Conservation (phyloP, 2,329 filamentous ascomycete species). For the Paradendryphiella salina region DNA sequence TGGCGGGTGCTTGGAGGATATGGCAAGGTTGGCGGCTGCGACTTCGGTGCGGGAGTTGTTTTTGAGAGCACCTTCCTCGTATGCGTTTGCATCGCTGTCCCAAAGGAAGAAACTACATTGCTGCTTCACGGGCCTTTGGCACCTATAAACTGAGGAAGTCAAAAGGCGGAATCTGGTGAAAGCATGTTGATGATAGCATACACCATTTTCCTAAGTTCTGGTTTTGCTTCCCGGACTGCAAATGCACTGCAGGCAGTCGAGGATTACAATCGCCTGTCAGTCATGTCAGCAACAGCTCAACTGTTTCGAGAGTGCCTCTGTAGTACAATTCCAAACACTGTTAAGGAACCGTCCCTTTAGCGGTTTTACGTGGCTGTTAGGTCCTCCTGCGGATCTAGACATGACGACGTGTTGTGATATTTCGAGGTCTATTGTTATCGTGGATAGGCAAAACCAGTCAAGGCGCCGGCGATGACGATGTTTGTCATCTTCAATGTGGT, state of each 20-base stretch:
- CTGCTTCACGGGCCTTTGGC: conserved; percentile 34
- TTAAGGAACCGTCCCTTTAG: conserved; percentile 27
- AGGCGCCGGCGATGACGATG: neutral
- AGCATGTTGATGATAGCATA: conserved; percentile 13
- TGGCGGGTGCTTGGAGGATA: conserved; percentile 22
- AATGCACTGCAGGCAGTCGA: conserved; percentile 57
- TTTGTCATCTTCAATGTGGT: too few species aligned
- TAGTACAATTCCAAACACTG: conserved; percentile 38
- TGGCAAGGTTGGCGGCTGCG: conserved; percentile 3
- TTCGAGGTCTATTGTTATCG: too few species aligned
- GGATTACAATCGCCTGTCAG: conserved; percentile 58
- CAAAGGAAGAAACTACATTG: conserved; percentile 63
- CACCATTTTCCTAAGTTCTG: conserved; percentile 60
- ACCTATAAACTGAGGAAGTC: neutral
- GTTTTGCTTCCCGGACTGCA: conserved; percentile 61
- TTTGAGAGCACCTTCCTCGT: conserved; percentile 54
- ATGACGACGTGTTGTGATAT: conserved; percentile 10
- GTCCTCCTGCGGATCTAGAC: conserved; percentile 21
- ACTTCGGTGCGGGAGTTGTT: conserved; percentile 55
- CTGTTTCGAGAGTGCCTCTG: neutral
- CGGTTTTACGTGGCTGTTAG: neutral
- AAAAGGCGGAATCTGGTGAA: neutral
- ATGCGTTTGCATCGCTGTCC: conserved; percentile 56
- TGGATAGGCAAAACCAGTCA: neutral
- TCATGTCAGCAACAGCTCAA: conserved; percentile 13